A percentile compares a stretch with the other conserved stretches of the same genome.
Conservation (phyloP, 2,329 filamentous ascomycete species). For the Arthrobotrys musiformis region DNA sequence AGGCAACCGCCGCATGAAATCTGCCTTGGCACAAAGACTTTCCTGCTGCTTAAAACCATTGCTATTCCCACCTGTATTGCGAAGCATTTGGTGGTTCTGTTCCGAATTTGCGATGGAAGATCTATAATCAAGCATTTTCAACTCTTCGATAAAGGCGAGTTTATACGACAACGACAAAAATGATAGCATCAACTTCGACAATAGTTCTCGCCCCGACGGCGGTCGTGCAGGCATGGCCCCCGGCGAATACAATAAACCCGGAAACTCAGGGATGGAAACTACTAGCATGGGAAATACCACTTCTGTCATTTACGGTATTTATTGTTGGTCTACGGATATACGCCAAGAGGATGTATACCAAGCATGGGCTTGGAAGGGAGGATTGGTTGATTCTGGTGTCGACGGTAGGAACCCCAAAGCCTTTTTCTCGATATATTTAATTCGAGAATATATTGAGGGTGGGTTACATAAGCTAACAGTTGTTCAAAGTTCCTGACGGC, state of each 20-base stretch:
- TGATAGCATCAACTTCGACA: neutral
- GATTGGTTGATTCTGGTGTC: constrained; percentile 48
- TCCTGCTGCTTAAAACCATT: constrained; percentile 42
- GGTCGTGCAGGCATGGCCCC: constrained; percentile 54
- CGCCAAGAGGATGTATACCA: constrained; percentile 47
- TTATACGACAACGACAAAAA: neutral
- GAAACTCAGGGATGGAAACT: constrained; percentile 44
- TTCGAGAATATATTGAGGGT: neutral
- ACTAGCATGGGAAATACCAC: constrained; percentile 47
- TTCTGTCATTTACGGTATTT: constrained; percentile 36
- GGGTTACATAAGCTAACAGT: neutral
- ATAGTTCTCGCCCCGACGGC: constrained; percentile 42
- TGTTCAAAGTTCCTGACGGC: constrained; percentile 14
- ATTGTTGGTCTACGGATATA: constrained; percentile 44
- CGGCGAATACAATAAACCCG: constrained; percentile 44
- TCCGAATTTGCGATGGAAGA: constrained; percentile 39
- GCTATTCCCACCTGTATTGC: constrained; percentile 23
- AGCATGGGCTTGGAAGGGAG: constrained; percentile 40
- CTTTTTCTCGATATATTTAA: neutral
- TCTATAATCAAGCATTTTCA: constrained; percentile 16
- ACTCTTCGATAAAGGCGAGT: constrained; percentile 11
- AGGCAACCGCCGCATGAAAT: constrained; percentile 46
- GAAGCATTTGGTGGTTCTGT: constrained; percentile 17
- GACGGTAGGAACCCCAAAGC: constrained; percentile 6
- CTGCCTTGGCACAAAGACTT: constrained; percentile 33